Evolutionary conservation across 2,329 filamentous ascomycete genomes (phyloP).

Genomic region (Aspergillus melleus): DNA sequence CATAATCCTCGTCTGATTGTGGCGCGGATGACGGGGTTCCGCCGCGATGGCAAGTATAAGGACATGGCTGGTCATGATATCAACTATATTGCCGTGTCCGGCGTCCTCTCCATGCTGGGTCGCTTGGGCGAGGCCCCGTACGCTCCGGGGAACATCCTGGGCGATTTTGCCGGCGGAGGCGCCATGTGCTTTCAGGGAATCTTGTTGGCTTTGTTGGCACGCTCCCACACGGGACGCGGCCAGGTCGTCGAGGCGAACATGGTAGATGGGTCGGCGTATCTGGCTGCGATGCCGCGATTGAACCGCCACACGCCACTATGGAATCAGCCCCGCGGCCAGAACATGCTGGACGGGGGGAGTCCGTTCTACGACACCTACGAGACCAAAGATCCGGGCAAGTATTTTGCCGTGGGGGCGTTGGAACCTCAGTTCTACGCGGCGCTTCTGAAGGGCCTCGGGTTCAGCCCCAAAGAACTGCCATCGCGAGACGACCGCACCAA

Average conservation of each 20-base stretch:
- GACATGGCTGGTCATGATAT: constrained; percentile 94
- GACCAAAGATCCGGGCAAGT: constrained; percentile 70
- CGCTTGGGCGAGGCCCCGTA: constrained; percentile 68
- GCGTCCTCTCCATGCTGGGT: constrained; percentile 75
- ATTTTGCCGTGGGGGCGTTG: constrained; percentile 85
- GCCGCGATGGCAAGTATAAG: constrained; percentile 80
- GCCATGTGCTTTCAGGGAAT: constrained; percentile 79
- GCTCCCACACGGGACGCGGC: constrained; percentile 65
- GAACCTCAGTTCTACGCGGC: constrained; percentile 80
- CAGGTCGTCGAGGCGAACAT: constrained; percentile 96
- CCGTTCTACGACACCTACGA: constrained; percentile 91
- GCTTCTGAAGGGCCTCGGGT: constrained; percentile 66
- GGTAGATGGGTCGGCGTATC: constrained; percentile 83
- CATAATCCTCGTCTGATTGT: constrained; percentile 77
- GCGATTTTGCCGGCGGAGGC: constrained; percentile 89
- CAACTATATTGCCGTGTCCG: constrained; percentile 90
- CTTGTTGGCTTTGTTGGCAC: constrained; percentile 71
- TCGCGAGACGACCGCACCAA: constrained; percentile 58
- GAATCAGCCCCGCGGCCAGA: constrained; percentile 65
- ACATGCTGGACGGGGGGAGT: constrained; percentile 78
- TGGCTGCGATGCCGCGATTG: constrained; percentile 76
- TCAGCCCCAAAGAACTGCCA: constrained; percentile 51
- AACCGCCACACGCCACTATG: constrained; percentile 64
- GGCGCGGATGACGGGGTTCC: constrained; percentile 85
- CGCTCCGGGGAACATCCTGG: constrained; percentile 79